Conservation (phyloP, 2,329 filamentous ascomycete genomes). For the Ceratocystis albifundus region DNA sequence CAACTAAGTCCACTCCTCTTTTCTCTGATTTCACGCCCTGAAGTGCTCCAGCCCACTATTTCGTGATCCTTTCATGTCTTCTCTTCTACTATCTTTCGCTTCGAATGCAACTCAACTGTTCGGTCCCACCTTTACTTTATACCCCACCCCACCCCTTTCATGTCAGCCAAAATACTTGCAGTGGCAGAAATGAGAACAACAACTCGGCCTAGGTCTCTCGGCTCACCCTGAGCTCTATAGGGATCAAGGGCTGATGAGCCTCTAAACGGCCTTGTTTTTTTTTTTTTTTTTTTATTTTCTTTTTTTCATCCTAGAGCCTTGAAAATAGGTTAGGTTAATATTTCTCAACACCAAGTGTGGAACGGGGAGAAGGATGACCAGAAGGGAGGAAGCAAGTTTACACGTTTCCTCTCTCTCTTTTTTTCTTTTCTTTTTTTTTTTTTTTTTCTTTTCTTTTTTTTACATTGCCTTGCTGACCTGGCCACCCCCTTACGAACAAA, state of each 20-base stretch:
- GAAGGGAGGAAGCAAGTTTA: slow-evolving; percentile 16
- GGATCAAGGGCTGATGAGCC: slow-evolving; percentile 12
- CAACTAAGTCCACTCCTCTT: slow-evolving; percentile 11
- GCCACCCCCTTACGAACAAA: slow-evolving; percentile 13
- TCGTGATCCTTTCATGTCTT: slow-evolving; percentile 5
- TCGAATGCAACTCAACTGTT: background rate
- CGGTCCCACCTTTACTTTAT: background rate
- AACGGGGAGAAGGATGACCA: slow-evolving; percentile 3
- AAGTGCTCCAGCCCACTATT: background rate
- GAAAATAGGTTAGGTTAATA: background rate
- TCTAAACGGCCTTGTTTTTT: background rate
- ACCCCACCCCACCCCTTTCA: background rate
- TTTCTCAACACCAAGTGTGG: slow-evolving; percentile 7
- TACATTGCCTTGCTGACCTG: slow-evolving; percentile 2
- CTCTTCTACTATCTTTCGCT: slow-evolving; percentile 4
- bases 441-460: background rate
- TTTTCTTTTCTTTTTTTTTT: background rate
- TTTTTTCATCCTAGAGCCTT: background rate
- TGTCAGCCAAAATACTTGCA: background rate
- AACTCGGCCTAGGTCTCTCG: background rate
- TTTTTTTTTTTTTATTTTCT: background rate
- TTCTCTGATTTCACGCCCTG: background rate
- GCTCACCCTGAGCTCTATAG: slow-evolving; percentile 13
- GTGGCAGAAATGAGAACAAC: background rate
- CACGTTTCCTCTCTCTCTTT: slow-evolving; percentile 20